Conservation (phyloP, 257 asterid species). For the Solanum dulcamara region DNA sequence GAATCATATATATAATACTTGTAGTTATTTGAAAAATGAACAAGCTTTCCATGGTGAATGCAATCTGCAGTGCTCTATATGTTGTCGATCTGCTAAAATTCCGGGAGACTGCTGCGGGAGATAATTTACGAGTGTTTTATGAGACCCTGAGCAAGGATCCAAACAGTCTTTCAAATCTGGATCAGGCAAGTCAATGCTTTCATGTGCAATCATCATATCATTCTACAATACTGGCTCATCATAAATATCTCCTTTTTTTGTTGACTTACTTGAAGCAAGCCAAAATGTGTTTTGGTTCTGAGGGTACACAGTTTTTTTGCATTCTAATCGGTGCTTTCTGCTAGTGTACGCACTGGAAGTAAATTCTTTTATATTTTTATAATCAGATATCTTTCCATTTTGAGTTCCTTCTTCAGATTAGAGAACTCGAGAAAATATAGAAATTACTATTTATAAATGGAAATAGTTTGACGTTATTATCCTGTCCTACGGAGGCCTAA, state of each 20-base stretch:
- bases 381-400: background rate
- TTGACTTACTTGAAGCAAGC: background rate
- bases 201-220: background rate
- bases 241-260: background rate
- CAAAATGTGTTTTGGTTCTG: background rate
- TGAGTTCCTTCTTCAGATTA: background rate
- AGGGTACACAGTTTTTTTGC: background rate
- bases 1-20: background rate
- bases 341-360: background rate
- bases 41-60: conserved; percentile 11
- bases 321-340: background rate
- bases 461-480: background rate
- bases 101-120: conserved; percentile 99
- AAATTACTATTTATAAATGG: background rate
- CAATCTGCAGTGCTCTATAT: conserved; percentile 72
- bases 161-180: conserved; percentile 95
- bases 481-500: background rate
- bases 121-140: conserved; percentile 80
- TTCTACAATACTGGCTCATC: background rate
- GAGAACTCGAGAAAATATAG: background rate
- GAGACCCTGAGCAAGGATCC: conserved; percentile 99
- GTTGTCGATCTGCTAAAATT: conserved; percentile 88
- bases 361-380: background rate
- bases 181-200: conserved; percentile 55
- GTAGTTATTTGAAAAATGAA: background rate